These are phyloP conservation scores for Austroboletus novae-zelandiae DNA, from an alignment of 1,284 basidiomycete species.

Conservation along the genomic window DNA sequence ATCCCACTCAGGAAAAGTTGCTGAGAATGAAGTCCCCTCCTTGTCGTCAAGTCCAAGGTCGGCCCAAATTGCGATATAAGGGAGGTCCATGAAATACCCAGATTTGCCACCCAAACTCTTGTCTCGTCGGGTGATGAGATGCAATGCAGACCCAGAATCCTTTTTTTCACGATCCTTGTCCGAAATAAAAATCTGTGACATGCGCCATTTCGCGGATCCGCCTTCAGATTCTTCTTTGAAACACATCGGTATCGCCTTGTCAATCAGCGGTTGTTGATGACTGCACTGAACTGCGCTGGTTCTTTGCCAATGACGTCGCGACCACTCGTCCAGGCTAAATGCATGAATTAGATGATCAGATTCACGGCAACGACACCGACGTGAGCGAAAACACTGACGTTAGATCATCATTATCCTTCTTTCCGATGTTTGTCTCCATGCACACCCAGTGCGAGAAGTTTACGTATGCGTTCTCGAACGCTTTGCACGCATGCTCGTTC, in stretches of 20 bases:
- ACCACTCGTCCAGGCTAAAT: too few species aligned
- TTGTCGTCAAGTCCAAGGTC: constrained; percentile 7
- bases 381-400: neutral
- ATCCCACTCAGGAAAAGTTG: neutral
- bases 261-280: constrained; percentile 1
- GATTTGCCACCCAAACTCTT: too few species aligned
- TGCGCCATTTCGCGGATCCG: neutral
- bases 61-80: constrained; percentile 9
- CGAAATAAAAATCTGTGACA: constrained; percentile 13
- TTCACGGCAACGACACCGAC: too few species aligned
- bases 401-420: neutral
- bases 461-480: too few species aligned
- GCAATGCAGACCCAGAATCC: neutral
- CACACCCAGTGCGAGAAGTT: constrained; percentile 16
- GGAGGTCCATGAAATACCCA: neutral
- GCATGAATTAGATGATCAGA: too few species aligned
- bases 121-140: neutral
- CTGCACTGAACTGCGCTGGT: too few species aligned
- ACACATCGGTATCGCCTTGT: constrained; percentile 13
- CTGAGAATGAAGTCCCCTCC: neutral
- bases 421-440: constrained; percentile 6
- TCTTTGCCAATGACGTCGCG: too few species aligned
- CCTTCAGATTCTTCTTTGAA: too few species aligned
- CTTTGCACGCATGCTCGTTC: neutral
- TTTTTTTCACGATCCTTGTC: constrained; percentile 2